A percentile compares a stretch with the other conserved stretches of the same genome.
phyloP scores from a whole-genome alignment of 2,329 filamentous ascomycete species.

The Atkinsonella hypoxylon region DNA sequence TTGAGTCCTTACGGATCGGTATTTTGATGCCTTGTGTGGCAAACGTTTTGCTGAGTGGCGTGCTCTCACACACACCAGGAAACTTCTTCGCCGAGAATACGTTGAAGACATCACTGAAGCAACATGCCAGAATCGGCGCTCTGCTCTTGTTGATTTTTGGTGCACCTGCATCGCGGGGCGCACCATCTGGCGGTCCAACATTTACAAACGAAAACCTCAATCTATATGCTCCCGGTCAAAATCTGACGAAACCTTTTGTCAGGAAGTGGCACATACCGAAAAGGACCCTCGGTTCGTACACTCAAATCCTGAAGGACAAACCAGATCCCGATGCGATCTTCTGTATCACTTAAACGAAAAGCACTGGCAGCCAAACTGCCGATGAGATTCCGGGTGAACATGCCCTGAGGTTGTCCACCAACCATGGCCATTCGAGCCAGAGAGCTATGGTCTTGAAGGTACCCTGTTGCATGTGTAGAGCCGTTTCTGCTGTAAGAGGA shows the following conservation, averaged over 20 bases:
- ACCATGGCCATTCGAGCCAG: conserved; percentile 24
- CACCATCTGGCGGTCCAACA: conserved; percentile 45
- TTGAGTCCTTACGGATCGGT: conserved; percentile 80
- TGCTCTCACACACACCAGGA: conserved; percentile 92
- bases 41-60: conserved; percentile 81
- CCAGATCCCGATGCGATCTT: conserved; percentile 82
- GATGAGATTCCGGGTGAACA: conserved; percentile 93
- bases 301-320: conserved; percentile 94
- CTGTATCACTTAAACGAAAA: conserved; percentile 66
- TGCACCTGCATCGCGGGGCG: conserved; percentile 25
- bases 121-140: conserved; percentile 71
- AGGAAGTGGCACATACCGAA: conserved; percentile 47
- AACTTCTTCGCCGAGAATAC: conserved; percentile 98
- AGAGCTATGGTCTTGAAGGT: conserved; percentile 19
- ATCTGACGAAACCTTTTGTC: neutral
- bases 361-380: conserved; percentile 84
- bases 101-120: conserved; percentile 80
- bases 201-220: conserved; percentile 70
- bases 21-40: conserved; percentile 93
- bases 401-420: conserved; percentile 52
- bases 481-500: conserved; percentile 17
- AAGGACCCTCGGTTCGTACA: conserved; percentile 82
- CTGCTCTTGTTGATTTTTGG: conserved; percentile 56
- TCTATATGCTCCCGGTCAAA: conserved; percentile 24
- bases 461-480: conserved; percentile 11